A percentile compares a stretch with the other conserved stretches of the same genome.
phyloP scores from a whole-genome alignment of 208 protist genomes.

The Leptomonas pyrrhocoris region DNA sequence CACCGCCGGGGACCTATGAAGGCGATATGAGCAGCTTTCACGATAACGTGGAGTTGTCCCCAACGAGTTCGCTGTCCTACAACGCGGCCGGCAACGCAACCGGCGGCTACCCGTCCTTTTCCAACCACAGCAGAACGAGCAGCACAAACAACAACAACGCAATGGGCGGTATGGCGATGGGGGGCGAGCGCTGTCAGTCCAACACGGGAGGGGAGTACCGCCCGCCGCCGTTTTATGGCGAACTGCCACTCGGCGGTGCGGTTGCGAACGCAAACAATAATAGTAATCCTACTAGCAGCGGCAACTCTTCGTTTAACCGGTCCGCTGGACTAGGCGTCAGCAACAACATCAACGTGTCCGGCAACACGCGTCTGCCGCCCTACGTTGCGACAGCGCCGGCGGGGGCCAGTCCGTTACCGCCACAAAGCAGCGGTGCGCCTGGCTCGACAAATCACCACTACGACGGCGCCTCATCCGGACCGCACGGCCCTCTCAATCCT shows the following conservation, averaged over 20 bases:
- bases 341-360: not conserved
- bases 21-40: not conserved
- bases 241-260: slow-evolving; percentile 1
- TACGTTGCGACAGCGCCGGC: not conserved
- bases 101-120: slow-evolving; percentile 10
- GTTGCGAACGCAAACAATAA: slow-evolving; percentile 1
- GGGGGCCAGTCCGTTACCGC: not conserved
- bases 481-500: too few relatives aligned
- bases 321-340: not conserved
- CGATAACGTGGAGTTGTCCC: not conserved
- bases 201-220: slow-evolving; percentile 8
- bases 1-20: slow-evolving; percentile 1
- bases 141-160: slow-evolving; percentile 14
- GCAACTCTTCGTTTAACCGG: slow-evolving; percentile 7
- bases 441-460: not conserved
- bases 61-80: slow-evolving; percentile 7
- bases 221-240: slow-evolving; percentile 20
- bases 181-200: not conserved
- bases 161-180: too few relatives aligned
- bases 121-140: slow-evolving; percentile 12
- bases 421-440: too few relatives aligned
- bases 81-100: too few relatives aligned
- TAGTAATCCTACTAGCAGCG: not conserved
- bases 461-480: too few relatives aligned
- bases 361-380: not conserved